phyloP scores from a whole-genome alignment of 73 alveolate species.

The Diophrys sp. region DNA sequence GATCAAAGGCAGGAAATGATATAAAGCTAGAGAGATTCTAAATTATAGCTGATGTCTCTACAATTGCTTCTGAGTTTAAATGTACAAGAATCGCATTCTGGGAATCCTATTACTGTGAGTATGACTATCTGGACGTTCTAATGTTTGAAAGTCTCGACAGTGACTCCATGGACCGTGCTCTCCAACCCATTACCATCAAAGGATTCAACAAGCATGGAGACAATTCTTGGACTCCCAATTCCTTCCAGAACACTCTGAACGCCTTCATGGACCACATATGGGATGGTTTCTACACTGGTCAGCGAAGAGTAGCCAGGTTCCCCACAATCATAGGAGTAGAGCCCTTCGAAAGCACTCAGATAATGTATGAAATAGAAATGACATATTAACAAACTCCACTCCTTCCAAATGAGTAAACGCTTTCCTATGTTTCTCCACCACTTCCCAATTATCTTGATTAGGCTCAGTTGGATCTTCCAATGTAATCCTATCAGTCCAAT shows the following conservation, averaged over 20 bases:
- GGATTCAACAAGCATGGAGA: background rate
- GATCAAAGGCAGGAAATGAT: too few relatives aligned
- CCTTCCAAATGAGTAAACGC: slow-evolving; percentile 14
- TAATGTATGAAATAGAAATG: too few relatives aligned
- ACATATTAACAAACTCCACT: slow-evolving; percentile 31
- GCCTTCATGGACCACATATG: slow-evolving; percentile 19
- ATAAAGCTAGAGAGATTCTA: too few relatives aligned
- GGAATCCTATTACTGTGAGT: slow-evolving; percentile 1
- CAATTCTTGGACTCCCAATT: background rate
- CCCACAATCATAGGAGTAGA: slow-evolving; percentile 25
- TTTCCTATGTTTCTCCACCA: background rate
- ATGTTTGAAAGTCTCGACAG: slow-evolving; percentile 14
- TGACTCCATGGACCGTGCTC: background rate
- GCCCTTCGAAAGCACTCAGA: too few relatives aligned
- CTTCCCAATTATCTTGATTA: background rate
- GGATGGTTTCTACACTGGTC: slow-evolving; percentile 53
- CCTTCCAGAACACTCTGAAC: slow-evolving; percentile 7
- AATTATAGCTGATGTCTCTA: too few relatives aligned
- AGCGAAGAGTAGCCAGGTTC: slow-evolving; percentile 37
- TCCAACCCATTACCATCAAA: background rate
- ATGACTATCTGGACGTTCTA: background rate
- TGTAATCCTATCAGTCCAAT: background rate
- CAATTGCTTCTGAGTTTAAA: background rate
- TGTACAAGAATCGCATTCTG: slow-evolving; percentile 2
- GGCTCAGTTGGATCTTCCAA: background rate